Percentiles rank a stretch among this genome's conserved stretches.
phyloP scores from a whole-genome alignment of 352 stramenopile species.

The Phytophthora boehmeriae region DNA sequence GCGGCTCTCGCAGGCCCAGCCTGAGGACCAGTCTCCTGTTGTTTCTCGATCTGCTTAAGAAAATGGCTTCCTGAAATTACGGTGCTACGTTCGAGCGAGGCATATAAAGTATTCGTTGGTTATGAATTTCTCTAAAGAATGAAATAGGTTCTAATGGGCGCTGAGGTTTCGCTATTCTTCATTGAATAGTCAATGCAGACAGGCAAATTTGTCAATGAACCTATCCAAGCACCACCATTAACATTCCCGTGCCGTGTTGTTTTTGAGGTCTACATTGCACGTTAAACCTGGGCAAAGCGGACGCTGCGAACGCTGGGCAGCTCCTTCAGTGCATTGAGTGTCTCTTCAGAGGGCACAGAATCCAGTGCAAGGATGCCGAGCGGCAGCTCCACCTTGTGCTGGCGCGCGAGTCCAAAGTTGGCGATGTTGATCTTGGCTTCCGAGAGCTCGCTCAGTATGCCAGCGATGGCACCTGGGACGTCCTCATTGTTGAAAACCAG shows the following conservation, averaged over 20 bases:
- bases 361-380: slow-evolving; percentile 82
- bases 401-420: slow-evolving; percentile 82
- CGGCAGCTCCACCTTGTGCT: slow-evolving; percentile 59
- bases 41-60: slow-evolving; percentile 18
- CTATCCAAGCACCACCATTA: slow-evolving; percentile 9
- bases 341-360: slow-evolving; percentile 55
- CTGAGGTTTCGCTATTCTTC: slow-evolving; percentile 10
- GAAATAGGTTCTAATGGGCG: slow-evolving; percentile 16
- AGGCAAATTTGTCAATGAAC: slow-evolving; percentile 6
- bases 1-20: slow-evolving; percentile 23
- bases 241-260: too few relatives aligned
- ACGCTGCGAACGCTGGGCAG: slow-evolving; percentile 70
- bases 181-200: slow-evolving; percentile 23
- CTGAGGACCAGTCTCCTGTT: slow-evolving; percentile 7
- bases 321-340: slow-evolving; percentile 62
- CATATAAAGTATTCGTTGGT: slow-evolving; percentile 18
- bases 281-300: slow-evolving; percentile 69
- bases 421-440: slow-evolving; percentile 85
- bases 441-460: slow-evolving; percentile 71
- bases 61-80: slow-evolving; percentile 4
- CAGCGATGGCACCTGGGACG: slow-evolving; percentile 75
- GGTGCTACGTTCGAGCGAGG: slow-evolving; percentile 2
- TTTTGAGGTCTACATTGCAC: too few relatives aligned
- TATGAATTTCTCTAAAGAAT: slow-evolving; percentile 15
- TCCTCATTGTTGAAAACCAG: slow-evolving; percentile 88